Percentiles rank a stretch among this genome's conserved stretches.
Evolutionary conservation across 306 rosid genomes (phyloP).

Genomic region (Lupinus albus): DNA sequence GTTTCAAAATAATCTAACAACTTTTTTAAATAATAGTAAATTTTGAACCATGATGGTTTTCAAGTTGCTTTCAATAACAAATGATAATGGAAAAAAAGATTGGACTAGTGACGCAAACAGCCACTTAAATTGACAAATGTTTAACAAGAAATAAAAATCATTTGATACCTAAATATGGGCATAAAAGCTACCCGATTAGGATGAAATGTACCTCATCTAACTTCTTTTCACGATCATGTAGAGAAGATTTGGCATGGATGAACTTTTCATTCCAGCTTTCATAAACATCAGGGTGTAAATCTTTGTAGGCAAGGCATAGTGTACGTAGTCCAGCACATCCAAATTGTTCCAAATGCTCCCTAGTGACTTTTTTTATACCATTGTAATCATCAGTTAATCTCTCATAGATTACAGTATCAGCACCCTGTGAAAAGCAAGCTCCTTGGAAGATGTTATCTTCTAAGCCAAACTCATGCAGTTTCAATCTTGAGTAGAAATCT

Average conservation of each 20-base stretch:
- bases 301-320: constrained; percentile 90
- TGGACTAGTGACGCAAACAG: not conserved
- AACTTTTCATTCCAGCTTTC: constrained; percentile 96
- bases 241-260: constrained; percentile 88
- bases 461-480: constrained; percentile 14
- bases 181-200: constrained; percentile 14
- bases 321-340: constrained; percentile 92
- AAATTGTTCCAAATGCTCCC: constrained; percentile 81
- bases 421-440: constrained; percentile 73
- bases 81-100: too few species aligned
- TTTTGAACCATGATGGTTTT: too few species aligned
- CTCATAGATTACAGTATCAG: constrained; percentile 88
- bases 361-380: constrained; percentile 64
- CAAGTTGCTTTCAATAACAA: too few species aligned
- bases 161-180: constrained; percentile 31
- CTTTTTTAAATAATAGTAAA: too few species aligned
- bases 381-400: constrained; percentile 63
- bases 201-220: constrained; percentile 78
- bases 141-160: not conserved
- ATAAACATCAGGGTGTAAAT: constrained; percentile 67
- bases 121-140: not conserved
- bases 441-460: constrained; percentile 43
- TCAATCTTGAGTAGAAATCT: constrained; percentile 28
- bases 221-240: constrained; percentile 93
- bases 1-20: too few species aligned